Evolutionary conservation across 805 yeast species (phyloP), one percentile per base, ranked within the genome.

Genomic region (Torulaspora gathmanii): DNA sequence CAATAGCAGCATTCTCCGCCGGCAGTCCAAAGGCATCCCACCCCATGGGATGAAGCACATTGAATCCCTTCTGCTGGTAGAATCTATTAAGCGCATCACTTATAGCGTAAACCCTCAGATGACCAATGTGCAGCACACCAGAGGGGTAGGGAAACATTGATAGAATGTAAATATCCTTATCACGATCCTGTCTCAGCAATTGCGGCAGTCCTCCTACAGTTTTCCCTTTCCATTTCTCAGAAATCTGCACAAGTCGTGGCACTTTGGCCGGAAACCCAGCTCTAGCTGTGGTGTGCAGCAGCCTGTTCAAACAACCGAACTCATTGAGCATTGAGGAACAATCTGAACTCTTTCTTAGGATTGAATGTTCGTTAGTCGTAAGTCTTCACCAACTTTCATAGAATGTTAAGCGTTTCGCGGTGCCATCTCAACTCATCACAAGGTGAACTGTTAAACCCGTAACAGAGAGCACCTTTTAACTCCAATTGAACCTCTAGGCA

Each of bases 21-120:
- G 99, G 99, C 22, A 93, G 71, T 1, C 99, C 99, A 72, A 93
- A 93, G 0, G 98, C 95, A 70, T 93, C 99, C 97, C 97, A 93
- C 0, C 99, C 99, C 95, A 93, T 90, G 0, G 98, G 97, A 61
- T 93, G 96, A 2, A 91, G 72, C 11, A 91, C 96, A 30, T 80
- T 69, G 54, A 73, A 76, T 1, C 96, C 96, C 40, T 75, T 77
- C 67, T 86, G 74, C 51, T 93, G 71, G 52, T 86, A 77, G 63
- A 77, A 91, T 52, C 98, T 71, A 1, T 95, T 76, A 31, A 93
- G 61, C 2, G 81, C 83, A 64, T 93, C 99, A 55, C 90, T 80
- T 25, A 93, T 88, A 0, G 96, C 85, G 64, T 86, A 93, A 0
- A 93, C 99, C 42, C 99, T 71, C 35, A 90, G 73, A 65, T 93